A percentile compares a stretch with the other conserved stretches of the same genome.
Conservation (phyloP, 2,329 filamentous ascomycete genomes). For the Pseudocercospora pini-densiflorae region DNA sequence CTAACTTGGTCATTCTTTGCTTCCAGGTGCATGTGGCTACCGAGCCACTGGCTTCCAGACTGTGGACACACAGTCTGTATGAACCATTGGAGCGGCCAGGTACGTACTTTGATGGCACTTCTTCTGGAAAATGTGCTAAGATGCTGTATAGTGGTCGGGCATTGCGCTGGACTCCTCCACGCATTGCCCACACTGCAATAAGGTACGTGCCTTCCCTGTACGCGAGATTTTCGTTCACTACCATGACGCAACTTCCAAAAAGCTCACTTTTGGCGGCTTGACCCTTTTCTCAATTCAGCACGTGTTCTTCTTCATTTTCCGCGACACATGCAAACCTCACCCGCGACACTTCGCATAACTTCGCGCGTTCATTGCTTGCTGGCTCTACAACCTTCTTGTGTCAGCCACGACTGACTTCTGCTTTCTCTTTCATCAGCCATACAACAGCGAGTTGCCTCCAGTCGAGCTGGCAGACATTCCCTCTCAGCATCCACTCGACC, state of each 20-base stretch:
- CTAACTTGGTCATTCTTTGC: neutral
- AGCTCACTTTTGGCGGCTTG: neutral
- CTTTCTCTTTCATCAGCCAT: neutral
- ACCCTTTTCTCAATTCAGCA: neutral
- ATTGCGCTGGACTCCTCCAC: neutral
- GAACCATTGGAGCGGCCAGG: neutral
- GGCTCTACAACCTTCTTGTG: neutral
- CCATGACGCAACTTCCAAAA: constrained; percentile 3
- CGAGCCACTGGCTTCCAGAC: neutral
- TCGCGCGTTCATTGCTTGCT: neutral
- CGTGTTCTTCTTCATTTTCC: neutral
- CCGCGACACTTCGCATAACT: neutral
- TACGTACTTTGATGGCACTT: neutral
- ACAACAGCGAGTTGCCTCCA: neutral
- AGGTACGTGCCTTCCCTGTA: constrained; percentile 8
- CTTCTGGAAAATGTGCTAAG: neutral
- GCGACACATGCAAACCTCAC: neutral
- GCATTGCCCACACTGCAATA: neutral
- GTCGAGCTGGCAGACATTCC: neutral
- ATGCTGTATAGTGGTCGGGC: neutral
- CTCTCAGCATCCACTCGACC: neutral
- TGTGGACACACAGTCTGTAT: neutral
- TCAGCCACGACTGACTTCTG: neutral
- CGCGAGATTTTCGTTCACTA: neutral
- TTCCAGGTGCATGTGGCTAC: neutral